Evolutionary conservation across 176 grass and related monocot genomes (phyloP).

Genomic region (Rhipidocladum racemiflorum): DNA sequence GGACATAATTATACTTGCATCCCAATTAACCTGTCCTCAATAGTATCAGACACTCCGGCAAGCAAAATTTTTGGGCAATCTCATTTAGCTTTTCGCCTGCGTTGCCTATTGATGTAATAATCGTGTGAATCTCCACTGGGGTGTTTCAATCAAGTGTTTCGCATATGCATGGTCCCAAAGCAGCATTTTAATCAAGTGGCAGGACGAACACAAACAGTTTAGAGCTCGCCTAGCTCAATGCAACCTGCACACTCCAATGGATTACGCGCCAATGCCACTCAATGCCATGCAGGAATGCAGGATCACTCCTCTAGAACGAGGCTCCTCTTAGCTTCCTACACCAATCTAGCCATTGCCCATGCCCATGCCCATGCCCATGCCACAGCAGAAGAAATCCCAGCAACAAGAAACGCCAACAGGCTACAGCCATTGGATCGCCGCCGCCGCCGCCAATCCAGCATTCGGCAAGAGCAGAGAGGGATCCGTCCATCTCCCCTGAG

Average conservation of each 20-base stretch:
- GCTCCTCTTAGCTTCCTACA: neutral
- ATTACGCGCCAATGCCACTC: conserved; percentile 6
- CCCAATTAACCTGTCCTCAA: neutral
- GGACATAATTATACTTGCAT: neutral
- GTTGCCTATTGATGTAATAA: neutral
- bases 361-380: neutral
- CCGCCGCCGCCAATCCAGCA: neutral
- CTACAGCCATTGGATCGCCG: neutral
- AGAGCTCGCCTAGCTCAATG: neutral
- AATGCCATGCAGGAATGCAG: neutral
- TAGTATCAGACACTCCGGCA: neutral
- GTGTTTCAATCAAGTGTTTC: neutral
- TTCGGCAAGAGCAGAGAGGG: neutral
- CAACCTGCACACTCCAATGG: neutral
- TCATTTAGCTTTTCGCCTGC: neutral
- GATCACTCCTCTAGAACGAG: neutral
- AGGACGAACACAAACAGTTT: neutral
- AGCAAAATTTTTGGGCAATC: neutral
- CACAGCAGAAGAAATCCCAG: neutral
- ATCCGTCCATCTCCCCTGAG: neutral
- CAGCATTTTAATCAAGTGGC: neutral
- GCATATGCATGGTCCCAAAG: neutral
- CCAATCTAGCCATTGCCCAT: neutral
- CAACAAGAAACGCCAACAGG: neutral
- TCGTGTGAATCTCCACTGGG: neutral